Conservation (phyloP, 75 land plant genomes). For the Cunninghamia lanceolata region DNA sequence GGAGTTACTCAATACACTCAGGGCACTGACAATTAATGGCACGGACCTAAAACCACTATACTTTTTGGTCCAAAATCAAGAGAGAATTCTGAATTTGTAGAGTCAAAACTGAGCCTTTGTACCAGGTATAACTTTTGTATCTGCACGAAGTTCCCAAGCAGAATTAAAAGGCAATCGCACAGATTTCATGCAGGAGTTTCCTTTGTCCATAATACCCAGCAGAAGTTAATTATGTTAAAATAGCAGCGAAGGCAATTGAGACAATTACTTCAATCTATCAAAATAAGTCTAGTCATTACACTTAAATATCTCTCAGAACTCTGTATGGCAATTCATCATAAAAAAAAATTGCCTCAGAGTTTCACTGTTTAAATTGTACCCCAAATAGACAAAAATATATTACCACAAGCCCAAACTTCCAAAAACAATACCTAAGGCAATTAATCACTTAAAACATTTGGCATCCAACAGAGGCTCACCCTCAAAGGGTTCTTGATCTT, state of each 20-base stretch:
- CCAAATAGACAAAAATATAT: not conserved
- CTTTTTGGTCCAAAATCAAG: too few species aligned
- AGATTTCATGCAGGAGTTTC: too few species aligned
- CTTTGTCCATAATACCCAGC: too few species aligned
- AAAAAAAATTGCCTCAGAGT: not conserved
- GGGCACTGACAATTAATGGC: too few species aligned
- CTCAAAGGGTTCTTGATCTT: slow-evolving; percentile 84
- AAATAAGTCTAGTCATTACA: not conserved
- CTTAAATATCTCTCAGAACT: not conserved
- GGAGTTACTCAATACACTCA: too few species aligned
- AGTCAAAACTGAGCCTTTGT: too few species aligned
- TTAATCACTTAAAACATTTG: slow-evolving; percentile 88
- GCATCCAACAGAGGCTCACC: slow-evolving; percentile 88
- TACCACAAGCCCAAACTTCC: not conserved
- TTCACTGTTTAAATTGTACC: not conserved
- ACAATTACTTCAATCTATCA: not conserved
- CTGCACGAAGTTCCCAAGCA: too few species aligned
- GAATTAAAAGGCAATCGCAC: too few species aligned
- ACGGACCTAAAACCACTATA: too few species aligned
- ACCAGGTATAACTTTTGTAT: too few species aligned
- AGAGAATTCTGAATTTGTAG: too few species aligned
- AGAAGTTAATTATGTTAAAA: not conserved
- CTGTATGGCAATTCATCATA: not conserved
- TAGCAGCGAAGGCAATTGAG: not conserved
- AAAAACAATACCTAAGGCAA: not conserved